phyloP scores from a whole-genome alignment of 129 eudicot species.

The Helianthus annuus region DNA sequence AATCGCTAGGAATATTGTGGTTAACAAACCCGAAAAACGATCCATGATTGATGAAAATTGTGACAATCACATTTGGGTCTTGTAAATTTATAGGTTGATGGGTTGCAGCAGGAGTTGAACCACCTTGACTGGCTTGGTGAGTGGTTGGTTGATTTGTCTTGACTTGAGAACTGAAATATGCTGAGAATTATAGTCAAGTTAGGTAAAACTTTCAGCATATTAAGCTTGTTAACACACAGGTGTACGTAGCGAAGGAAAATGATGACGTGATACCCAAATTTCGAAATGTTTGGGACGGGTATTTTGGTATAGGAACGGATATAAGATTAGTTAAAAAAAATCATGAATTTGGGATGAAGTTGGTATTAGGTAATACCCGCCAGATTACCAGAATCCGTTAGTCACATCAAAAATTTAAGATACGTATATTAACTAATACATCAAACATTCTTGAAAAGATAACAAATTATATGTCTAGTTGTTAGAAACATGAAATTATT shows the following conservation, averaged over 20 bases:
- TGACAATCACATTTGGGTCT: not conserved
- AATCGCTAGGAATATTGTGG: not conserved
- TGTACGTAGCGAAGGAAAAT: not conserved
- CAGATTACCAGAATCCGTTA: not conserved
- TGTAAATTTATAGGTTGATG: constrained; percentile 19
- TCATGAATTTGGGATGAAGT: not conserved
- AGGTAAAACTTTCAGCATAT: constrained; percentile 20
- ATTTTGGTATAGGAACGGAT: not conserved
- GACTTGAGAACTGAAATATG: constrained; percentile 21
- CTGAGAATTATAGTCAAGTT: constrained; percentile 20
- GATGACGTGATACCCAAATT: not conserved
- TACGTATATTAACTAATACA: not conserved
- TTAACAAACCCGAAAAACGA: constrained; percentile 3
- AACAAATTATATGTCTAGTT: not conserved
- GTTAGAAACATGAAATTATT: not conserved
- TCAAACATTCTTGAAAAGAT: not conserved
- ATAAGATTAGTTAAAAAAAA: not conserved
- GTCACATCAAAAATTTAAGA: not conserved
- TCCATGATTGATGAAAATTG: constrained; percentile 14
- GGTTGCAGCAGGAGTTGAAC: constrained; percentile 32
- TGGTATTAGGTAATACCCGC: not conserved
- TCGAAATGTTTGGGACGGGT: too few species aligned
- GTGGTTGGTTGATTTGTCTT: constrained; percentile 35
- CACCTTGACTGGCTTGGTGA: constrained; percentile 38
- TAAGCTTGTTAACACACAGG: not conserved